Conservation (phyloP, 345 rosid genomes). For the Eutrema japonicum region DNA sequence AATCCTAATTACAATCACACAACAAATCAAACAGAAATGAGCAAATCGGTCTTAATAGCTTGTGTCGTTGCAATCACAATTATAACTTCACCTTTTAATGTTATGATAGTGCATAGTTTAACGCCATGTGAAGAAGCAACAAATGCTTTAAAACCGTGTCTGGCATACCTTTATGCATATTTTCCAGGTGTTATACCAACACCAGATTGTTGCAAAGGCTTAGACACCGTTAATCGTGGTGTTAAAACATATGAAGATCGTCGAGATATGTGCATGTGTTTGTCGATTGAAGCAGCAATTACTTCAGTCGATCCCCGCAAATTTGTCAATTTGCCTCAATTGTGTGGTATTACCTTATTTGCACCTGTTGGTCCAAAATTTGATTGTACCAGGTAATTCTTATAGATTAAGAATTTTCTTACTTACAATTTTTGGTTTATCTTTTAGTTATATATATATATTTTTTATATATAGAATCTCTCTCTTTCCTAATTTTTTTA, state of each 20-base stretch:
- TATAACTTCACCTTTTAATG: not conserved
- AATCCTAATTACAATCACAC: not conserved
- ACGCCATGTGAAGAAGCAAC: not conserved
- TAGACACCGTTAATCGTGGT: not conserved
- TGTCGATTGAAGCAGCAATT: not conserved
- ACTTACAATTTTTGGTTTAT: too few relatives aligned
- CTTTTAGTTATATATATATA: too few relatives aligned
- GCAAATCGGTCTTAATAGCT: not conserved
- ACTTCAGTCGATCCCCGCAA: not conserved
- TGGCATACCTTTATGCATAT: not conserved
- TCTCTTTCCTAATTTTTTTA: not conserved
- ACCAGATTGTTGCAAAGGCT: constrained; percentile 15
- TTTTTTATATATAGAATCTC: not conserved
- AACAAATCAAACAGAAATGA: not conserved
- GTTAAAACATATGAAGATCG: not conserved
- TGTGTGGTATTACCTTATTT: constrained; percentile 12
- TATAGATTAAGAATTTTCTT: too few relatives aligned
- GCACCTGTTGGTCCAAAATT: constrained; percentile 11
- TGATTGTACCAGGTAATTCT: constrained; percentile 6
- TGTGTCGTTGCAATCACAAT: constrained; percentile 8
- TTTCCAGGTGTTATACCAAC: not conserved
- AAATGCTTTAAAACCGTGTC: not conserved
- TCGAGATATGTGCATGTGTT: not conserved
- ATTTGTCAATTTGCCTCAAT: not conserved
- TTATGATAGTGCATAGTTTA: not conserved